Evolutionary conservation across 306 rosid genomes (phyloP).

Genomic region (Senna siamea): DNA sequence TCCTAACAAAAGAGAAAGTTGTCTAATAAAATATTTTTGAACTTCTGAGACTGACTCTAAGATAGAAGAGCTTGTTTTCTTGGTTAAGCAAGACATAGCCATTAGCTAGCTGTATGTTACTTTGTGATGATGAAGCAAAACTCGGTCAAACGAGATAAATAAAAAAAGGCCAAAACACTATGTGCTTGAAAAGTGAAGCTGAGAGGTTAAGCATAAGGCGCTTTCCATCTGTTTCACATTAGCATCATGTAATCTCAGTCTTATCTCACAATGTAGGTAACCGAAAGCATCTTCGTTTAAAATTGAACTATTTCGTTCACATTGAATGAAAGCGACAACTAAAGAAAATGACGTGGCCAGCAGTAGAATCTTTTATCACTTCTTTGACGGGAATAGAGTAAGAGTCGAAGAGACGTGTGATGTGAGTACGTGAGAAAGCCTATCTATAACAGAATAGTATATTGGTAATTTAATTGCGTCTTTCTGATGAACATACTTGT

Average conservation of each 20-base stretch:
- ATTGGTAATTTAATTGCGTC: constrained; percentile 25
- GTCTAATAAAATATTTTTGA: neutral
- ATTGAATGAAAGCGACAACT: constrained; percentile 35
- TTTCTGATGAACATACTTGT: neutral
- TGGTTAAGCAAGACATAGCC: neutral
- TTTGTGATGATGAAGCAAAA: neutral
- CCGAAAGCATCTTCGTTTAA: constrained; percentile 9
- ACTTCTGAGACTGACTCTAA: neutral
- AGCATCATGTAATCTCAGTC: constrained; percentile 3
- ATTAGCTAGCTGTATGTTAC: constrained; percentile 31
- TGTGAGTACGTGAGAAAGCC: too few species aligned
- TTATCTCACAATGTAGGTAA: constrained; percentile 4
- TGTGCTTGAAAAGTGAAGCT: constrained; percentile 13
- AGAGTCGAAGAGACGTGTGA: too few species aligned
- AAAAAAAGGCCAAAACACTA: too few species aligned
- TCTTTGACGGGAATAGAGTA: neutral
- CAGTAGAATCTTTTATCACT: constrained; percentile 34
- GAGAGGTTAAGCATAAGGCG: neutral
- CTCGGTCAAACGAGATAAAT: neutral
- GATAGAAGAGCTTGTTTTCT: neutral
- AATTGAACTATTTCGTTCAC: neutral
- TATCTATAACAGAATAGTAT: neutral
- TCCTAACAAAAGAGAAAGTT: neutral
- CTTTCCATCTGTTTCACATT: constrained; percentile 36
- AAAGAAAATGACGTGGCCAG: constrained; percentile 24